Percentiles rank a stretch among this genome's conserved stretches.
Evolutionary conservation across 2,329 filamentous ascomycete genomes (phyloP).

Genomic region (Diplodia seriata): DNA sequence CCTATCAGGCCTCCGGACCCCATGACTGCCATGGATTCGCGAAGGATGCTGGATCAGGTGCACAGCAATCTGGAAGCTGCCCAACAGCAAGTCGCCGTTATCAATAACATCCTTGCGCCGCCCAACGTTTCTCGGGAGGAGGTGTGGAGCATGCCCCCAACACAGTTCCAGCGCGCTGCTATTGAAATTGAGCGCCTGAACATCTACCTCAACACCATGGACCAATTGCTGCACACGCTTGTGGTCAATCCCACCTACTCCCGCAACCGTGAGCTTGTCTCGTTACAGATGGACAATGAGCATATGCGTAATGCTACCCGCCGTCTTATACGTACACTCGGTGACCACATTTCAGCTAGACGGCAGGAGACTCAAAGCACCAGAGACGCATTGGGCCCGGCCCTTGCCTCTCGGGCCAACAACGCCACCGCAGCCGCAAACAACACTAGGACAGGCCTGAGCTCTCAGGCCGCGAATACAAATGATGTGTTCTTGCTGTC

Average conservation of each 20-base stretch:
- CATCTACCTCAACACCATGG: conserved; percentile 40
- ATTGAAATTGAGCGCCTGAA: conserved; percentile 27
- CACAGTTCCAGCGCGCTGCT: conserved; percentile 21
- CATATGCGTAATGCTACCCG: conserved; percentile 37
- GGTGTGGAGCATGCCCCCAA: conserved; percentile 1
- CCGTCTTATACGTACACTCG: conserved; percentile 18
- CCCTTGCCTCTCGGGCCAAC: background rate
- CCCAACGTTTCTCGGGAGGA: conserved; percentile 20
- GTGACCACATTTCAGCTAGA: conserved; percentile 12
- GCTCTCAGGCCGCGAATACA: conserved; percentile 35
- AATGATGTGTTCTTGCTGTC: conserved; percentile 45
- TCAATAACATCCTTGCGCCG: conserved; percentile 25
- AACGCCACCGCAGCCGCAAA: background rate
- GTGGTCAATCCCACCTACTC: conserved; percentile 40
- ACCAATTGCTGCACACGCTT: conserved; percentile 39
- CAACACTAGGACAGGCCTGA: background rate
- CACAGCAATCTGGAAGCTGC: conserved; percentile 17
- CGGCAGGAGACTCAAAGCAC: background rate
- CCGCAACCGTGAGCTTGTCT: conserved; percentile 41
- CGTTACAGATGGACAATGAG: conserved; percentile 41
- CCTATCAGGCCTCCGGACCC: conserved; percentile 6
- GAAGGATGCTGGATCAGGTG: conserved; percentile 23
- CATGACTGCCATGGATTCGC: conserved; percentile 1
- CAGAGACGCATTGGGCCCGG: background rate
- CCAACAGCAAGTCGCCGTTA: conserved; percentile 13